These are phyloP conservation scores for Rhododendron simsii DNA, from an alignment of 148 eudicot species.

Conservation along the genomic window DNA sequence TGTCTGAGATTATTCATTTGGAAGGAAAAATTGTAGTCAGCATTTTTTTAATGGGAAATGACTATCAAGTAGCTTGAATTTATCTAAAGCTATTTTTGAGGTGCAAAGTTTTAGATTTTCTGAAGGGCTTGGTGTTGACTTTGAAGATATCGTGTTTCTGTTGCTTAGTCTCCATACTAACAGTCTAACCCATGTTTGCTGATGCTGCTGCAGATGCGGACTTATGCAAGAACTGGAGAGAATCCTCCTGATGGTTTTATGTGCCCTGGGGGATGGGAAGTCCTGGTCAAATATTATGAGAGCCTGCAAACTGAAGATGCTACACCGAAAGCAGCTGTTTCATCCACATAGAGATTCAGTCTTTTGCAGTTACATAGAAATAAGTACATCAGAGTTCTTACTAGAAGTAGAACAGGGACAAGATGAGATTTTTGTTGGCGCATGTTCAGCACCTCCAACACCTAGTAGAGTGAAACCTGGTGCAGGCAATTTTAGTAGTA, in stretches of 20 bases:
- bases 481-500: neutral
- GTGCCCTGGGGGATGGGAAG: slow-evolving; percentile 30
- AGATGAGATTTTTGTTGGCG: neutral
- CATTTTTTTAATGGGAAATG: neutral
- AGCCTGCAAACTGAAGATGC: slow-evolving; percentile 50
- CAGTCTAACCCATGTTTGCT: slow-evolving; percentile 22
- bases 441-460: neutral
- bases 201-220: slow-evolving; percentile 56
- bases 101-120: neutral
- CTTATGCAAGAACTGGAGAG: slow-evolving; percentile 73
- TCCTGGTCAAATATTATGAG: neutral
- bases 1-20: neutral
- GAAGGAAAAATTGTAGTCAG: neutral
- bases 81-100: neutral
- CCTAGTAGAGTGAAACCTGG: neutral
- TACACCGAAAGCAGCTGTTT: slow-evolving; percentile 31
- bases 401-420: neutral
- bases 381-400: neutral
- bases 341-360: slow-evolving; percentile 21
- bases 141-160: neutral
- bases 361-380: neutral
- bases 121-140: neutral
- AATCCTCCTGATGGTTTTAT: slow-evolving; percentile 79
- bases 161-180: neutral
- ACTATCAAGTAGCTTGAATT: neutral